Evolutionary conservation across 1,139 yeast species (phyloP).

Genomic region (Saccharomyces hybrid): DNA sequence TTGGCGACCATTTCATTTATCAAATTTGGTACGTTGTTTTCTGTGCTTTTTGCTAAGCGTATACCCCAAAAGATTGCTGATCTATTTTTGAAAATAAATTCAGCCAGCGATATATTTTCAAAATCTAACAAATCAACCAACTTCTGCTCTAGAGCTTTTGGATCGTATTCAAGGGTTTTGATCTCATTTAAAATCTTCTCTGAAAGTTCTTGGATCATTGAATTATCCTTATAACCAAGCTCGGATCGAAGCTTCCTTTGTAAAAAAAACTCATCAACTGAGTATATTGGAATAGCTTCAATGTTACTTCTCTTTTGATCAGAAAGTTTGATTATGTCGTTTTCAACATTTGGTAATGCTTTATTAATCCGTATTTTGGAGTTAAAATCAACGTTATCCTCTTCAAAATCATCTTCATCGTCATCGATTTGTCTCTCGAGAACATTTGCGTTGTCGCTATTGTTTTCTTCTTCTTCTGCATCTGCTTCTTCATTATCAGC

Average conservation of each 20-base stretch:
- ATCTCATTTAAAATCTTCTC: neutral
- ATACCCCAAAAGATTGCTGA: slow-evolving; percentile 50
- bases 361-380: slow-evolving; percentile 4
- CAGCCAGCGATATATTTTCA: slow-evolving; percentile 45
- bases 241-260: slow-evolving; percentile 33
- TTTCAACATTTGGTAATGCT: slow-evolving; percentile 12
- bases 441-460: slow-evolving; percentile 23
- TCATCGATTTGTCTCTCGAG: slow-evolving; percentile 26
- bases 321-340: slow-evolving; percentile 7
- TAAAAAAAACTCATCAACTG: slow-evolving; percentile 49
- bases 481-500: slow-evolving; percentile 29
- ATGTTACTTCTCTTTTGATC: slow-evolving; percentile 7
- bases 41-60: slow-evolving; percentile 37
- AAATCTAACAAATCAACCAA: slow-evolving; percentile 47
- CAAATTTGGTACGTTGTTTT: slow-evolving; percentile 32
- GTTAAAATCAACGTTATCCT: neutral
- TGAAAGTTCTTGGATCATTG: neutral
- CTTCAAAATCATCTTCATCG: slow-evolving; percentile 21
- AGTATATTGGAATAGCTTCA: slow-evolving; percentile 25
- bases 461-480: slow-evolving; percentile 29
- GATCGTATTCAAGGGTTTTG: slow-evolving; percentile 14
- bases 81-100: slow-evolving; percentile 45
- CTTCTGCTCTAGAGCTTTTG: slow-evolving; percentile 46
- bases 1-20: slow-evolving; percentile 30
- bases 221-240: neutral